phyloP scores from a whole-genome alignment of 495 filamentous ascomycete species.

The Barbatosphaeria neglecta region DNA sequence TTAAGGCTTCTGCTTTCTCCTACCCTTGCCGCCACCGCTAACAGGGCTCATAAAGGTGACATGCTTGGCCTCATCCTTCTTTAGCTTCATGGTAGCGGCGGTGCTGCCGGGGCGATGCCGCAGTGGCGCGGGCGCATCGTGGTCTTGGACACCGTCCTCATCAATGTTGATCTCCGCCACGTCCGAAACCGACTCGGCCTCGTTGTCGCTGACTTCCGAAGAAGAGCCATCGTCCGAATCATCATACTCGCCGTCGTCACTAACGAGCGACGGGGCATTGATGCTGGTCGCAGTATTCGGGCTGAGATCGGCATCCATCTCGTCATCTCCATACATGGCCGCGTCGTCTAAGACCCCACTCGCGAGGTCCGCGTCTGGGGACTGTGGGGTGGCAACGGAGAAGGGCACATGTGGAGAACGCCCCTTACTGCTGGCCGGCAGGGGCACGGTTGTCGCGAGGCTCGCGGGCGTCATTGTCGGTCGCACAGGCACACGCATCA shows the following conservation, averaged over 20 bases:
- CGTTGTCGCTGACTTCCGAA: constrained; percentile 30
- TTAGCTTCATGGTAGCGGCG: constrained; percentile 19
- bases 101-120: constrained; percentile 20
- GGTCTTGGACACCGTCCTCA: constrained; percentile 24
- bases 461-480: constrained; percentile 43
- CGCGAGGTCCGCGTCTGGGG: constrained; percentile 6
- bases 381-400: constrained; percentile 11
- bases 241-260: constrained; percentile 73
- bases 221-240: constrained; percentile 38
- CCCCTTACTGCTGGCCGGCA: constrained; percentile 46
- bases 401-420: constrained; percentile 19
- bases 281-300: constrained; percentile 73
- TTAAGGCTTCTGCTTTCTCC: constrained; percentile 16
- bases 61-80: constrained; percentile 33
- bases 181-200: constrained; percentile 32
- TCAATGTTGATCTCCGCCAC: constrained; percentile 38
- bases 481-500: constrained; percentile 45
- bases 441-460: constrained; percentile 22
- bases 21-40: constrained; percentile 17
- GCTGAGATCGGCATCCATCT: constrained; percentile 55
- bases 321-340: constrained; percentile 30
- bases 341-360: constrained; percentile 22
- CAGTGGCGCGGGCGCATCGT: constrained; percentile 19
- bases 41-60: constrained; percentile 34
- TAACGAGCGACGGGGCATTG: constrained; percentile 72